A percentile compares a stretch with the other conserved stretches of the same genome.
Evolutionary conservation across 2,329 filamentous ascomycete genomes (phyloP).

Genomic region (Aspergillus eucalypticola): DNA sequence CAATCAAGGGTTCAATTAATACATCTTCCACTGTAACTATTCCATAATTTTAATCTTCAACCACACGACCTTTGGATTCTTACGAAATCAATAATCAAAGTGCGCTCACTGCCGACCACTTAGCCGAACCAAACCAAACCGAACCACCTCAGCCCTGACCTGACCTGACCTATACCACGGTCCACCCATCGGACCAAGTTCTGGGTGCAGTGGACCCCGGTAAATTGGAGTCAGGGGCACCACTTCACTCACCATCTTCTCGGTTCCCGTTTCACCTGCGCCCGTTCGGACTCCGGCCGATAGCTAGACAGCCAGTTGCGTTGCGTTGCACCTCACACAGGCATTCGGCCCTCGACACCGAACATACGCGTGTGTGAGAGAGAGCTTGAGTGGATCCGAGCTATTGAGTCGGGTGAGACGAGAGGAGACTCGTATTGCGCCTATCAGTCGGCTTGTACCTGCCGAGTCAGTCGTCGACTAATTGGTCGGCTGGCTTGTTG

Average conservation of each 20-base stretch:
- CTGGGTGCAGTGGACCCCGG: not conserved
- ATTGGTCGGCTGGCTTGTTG: no score
- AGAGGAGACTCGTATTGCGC: not conserved
- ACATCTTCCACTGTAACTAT: not conserved
- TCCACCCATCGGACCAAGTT: not conserved
- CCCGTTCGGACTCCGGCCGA: not conserved
- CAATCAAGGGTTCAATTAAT: slow-evolving; percentile 34
- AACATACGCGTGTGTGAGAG: not conserved
- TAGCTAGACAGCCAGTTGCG: not conserved
- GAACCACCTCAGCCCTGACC: not conserved
- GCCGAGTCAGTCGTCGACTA: no score
- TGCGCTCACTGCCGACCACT: not conserved
- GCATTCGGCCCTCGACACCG: not conserved
- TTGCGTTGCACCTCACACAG: not conserved
- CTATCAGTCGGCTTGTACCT: not conserved
- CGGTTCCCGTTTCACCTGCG: not conserved
- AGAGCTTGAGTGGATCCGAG: not conserved
- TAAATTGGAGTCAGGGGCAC: slow-evolving; percentile 2
- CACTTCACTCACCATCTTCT: no score
- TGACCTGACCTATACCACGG: not conserved
- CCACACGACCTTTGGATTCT: no score
- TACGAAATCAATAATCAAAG: no score
- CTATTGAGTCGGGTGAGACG: not conserved
- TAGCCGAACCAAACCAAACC: not conserved
- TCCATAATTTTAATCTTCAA: not conserved